Evolutionary conservation across 192 early-diverging fungal species (phyloP), one percentile per base, ranked within the genome.

Genomic region (Funneliformis mosseae): DNA sequence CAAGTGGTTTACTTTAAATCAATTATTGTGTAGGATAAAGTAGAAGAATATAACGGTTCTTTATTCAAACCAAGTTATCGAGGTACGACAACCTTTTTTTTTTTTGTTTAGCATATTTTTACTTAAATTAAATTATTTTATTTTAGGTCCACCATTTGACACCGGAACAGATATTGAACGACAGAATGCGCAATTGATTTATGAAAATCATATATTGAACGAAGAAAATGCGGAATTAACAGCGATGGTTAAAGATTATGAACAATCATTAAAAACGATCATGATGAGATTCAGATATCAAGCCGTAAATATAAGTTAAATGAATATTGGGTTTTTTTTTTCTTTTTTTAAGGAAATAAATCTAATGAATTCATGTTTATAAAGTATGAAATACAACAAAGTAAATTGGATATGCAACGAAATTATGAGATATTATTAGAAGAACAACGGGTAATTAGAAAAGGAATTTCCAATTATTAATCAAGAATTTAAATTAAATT

Each of bases 211-310:
- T n/a, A 25, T 39, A 42, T 79, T 79, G 38, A 69, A 71, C 61
- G 66, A 69, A 61, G 78, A 79, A 50, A 79, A 79, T 79, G 38
- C 68, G 11, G 43, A 41, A 45, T 27, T 79, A 8, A 71, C 64
- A 60, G 70, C 50, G 14, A 59, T 71, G 12, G 48, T 79, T n/a
- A 79, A 79, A 71, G 78, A 79, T 71, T 79, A 79, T 23, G 78
- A 79, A 42, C 55, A 14, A 25, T 61, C 78, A 10, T 71, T 79
- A 33, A 68, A 79, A 67, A n/a, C 59, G 0, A 38, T 79, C 12
- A 79, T 79, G 78, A 72, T 23, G 27, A 79, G 71, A 79, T 79
- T 79, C 71, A 27, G 78, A 60, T 21, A 50, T 27, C 78, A 79
- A 41, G 39, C 78, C 38, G 76, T 77, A 66, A 77, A 43, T 77